Evolutionary conservation across 495 filamentous ascomycete species (phyloP).

Genomic region (Corynascus novoguineensis): DNA sequence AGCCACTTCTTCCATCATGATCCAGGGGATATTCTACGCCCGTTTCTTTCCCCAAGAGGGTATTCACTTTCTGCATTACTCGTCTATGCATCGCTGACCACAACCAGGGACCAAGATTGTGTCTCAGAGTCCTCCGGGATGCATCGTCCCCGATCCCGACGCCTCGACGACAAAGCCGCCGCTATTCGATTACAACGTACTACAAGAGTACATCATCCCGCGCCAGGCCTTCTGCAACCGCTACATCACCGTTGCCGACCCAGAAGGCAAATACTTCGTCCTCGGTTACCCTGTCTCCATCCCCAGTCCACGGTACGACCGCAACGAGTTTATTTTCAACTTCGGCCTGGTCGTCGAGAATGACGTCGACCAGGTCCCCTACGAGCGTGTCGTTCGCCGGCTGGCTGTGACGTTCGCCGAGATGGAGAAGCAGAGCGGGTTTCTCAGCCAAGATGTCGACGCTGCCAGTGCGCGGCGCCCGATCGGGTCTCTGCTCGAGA

Average conservation of each 20-base stretch:
- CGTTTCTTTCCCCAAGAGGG: constrained; percentile 88
- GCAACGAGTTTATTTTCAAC: constrained; percentile 98
- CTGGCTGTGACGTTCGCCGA: constrained; percentile 78
- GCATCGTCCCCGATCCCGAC: constrained; percentile 57
- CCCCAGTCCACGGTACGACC: constrained; percentile 64
- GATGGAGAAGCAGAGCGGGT: constrained; percentile 80
- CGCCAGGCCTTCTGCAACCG: constrained; percentile 85
- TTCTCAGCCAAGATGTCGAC: constrained; percentile 55
- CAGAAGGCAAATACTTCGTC: constrained; percentile 68
- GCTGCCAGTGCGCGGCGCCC: constrained; percentile 43
- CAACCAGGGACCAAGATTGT: constrained; percentile 68
- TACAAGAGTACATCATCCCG: constrained; percentile 88
- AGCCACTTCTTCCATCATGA: constrained; percentile 48
- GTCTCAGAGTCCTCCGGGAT: constrained; percentile 66
- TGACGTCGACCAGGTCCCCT: constrained; percentile 59
- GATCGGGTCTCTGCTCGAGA: constrained; percentile 79
- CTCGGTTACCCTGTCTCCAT: constrained; percentile 88
- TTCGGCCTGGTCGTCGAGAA: constrained; percentile 76
- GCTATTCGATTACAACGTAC: constrained; percentile 74
- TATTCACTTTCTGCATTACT: constrained; percentile 28
- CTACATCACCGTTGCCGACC: constrained; percentile 69
- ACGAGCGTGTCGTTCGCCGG: constrained; percentile 78
- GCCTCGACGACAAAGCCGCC: constrained; percentile 51
- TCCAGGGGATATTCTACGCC: constrained; percentile 93
- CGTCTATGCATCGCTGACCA: background rate